Base-by-base conservation (phyloP, 805 yeast species). In the Lipomyces sp. region DNA sequence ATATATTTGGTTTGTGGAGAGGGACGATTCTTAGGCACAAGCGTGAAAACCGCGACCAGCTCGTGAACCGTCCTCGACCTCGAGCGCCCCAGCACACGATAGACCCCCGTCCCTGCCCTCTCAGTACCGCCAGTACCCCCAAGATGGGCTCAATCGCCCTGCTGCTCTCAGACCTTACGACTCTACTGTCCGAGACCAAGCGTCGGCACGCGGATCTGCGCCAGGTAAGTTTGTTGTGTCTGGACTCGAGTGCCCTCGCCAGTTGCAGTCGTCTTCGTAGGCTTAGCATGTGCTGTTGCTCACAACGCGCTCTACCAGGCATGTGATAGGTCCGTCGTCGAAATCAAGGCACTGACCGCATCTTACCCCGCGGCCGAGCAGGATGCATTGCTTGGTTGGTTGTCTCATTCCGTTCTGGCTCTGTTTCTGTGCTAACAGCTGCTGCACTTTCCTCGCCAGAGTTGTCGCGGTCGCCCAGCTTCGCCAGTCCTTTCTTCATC, bases 161-260 rank as follows among this genome's bases (percentile, higher is more conserved):
- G 59, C 68, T 87, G 46, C 66, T 70, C 10, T 57, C 76, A 0
- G 96, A 88, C 62, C 70, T 89, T 56, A 68, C 75, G 10, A 72
- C 70, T 26, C 70, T 91, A 47, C 71, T 82, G 3, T 68, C 83
- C 1, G 96, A 88, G 59, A 74, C 93, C 8, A 83, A 80, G 65
- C 73, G 95, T 45, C 74, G 86, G 57, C 81, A 81, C 61, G 62
- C 80, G 0, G 91, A 84, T n/a, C 77, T 90, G 29, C 78, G 79
- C 47, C 80, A 72, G 58, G 82, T 78, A 39, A 53, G 79, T 61
- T 8, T 14, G 14, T 10, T 11, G 26, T 2, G 4, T 14, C 38
- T 19, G 16, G 5, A 11, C 14, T 16, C 24, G 33, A 26, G 44
- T 6, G 6, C 31, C 13, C n/a, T 16, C 47, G 60, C 29, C 62